Evolutionary conservation across 2,329 filamentous ascomycete species (phyloP).

Genomic region (Purpureocillium takamizusanense): DNA sequence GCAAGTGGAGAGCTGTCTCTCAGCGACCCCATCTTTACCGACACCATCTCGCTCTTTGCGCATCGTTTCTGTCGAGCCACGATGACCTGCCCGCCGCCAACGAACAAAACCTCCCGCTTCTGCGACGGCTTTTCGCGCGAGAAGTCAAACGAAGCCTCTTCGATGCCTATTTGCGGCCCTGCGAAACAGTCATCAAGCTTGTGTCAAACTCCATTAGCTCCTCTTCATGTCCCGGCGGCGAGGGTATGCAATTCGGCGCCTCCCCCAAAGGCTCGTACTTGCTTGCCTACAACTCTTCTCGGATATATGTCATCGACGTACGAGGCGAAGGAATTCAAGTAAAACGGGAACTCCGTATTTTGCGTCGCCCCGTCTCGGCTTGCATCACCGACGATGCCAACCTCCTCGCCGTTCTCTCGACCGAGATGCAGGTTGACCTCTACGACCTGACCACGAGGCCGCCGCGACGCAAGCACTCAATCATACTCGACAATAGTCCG

Average conservation of each 20-base stretch:
- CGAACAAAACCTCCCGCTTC: conserved; percentile 43
- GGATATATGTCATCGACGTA: conserved; percentile 71
- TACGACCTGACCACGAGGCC: conserved; percentile 61
- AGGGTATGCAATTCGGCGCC: conserved; percentile 76
- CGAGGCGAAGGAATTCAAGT: conserved; percentile 51
- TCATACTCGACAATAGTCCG: conserved; percentile 71
- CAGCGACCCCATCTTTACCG: conserved; percentile 56
- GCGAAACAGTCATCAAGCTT: conserved; percentile 64
- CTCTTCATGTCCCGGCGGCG: conserved; percentile 71
- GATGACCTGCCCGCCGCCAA: conserved; percentile 25
- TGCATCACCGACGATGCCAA: conserved; percentile 73
- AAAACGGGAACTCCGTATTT: conserved; percentile 69
- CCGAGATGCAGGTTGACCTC: conserved; percentile 77
- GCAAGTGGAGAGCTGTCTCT: conserved; percentile 55
- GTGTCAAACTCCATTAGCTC: conserved; percentile 79
- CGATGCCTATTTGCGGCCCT: conserved; percentile 63
- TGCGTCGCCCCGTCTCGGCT: conserved; percentile 64
- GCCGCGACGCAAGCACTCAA: conserved; percentile 62
- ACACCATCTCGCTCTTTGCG: conserved; percentile 51
- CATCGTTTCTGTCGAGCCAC: conserved; percentile 47
- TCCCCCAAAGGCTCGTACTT: conserved; percentile 68
- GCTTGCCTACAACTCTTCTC: conserved; percentile 75
- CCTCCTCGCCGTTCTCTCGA: conserved; percentile 70
- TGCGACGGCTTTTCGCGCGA: conserved; percentile 58
- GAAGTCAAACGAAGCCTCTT: conserved; percentile 73